phyloP scores from a whole-genome alignment of 2,329 filamentous ascomycete species.

The Exophiala viscosa region DNA sequence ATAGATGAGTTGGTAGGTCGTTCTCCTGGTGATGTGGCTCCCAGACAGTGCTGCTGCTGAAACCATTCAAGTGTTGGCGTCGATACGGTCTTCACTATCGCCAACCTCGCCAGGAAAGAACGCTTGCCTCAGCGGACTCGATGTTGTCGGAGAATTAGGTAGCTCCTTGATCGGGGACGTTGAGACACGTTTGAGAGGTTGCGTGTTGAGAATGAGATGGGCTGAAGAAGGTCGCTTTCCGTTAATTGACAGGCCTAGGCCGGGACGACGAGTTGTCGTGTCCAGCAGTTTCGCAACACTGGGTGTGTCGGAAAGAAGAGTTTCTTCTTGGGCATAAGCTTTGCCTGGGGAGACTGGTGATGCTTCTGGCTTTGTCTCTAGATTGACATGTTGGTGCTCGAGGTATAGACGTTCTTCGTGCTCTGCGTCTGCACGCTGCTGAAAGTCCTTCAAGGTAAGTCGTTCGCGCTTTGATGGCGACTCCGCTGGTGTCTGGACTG shows the following conservation, averaged over 20 bases:
- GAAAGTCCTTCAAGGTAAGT: too few relatives aligned
- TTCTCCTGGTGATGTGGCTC: too few relatives aligned
- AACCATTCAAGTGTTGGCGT: too few relatives aligned
- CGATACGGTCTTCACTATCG: too few relatives aligned
- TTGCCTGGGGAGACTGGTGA: not conserved
- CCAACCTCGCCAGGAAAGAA: constrained; percentile 5
- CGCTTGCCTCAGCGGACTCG: constrained; percentile 11
- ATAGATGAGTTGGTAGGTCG: too few relatives aligned
- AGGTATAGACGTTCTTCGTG: too few relatives aligned
- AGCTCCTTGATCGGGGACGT: not conserved
- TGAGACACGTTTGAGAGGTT: not conserved
- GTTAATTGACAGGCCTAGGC: too few relatives aligned
- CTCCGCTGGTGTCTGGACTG: too few relatives aligned
- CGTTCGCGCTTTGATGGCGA: too few relatives aligned
- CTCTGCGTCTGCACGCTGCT: too few relatives aligned
- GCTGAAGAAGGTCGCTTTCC: not conserved
- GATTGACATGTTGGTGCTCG: not conserved
- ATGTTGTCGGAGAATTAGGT: not conserved
- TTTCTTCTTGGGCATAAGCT: not conserved
- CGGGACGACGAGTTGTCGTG: not conserved
- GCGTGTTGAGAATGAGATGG: constrained; percentile 2
- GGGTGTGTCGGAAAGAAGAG: constrained; percentile 9
- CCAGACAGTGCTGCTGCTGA: too few relatives aligned
- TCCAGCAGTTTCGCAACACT: not conserved
- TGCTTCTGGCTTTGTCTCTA: too few relatives aligned